Evolutionary conservation across 2,329 filamentous ascomycete species (phyloP), one percentile per base, ranked within the genome.

Genomic region (Metarhizium sp.): DNA sequence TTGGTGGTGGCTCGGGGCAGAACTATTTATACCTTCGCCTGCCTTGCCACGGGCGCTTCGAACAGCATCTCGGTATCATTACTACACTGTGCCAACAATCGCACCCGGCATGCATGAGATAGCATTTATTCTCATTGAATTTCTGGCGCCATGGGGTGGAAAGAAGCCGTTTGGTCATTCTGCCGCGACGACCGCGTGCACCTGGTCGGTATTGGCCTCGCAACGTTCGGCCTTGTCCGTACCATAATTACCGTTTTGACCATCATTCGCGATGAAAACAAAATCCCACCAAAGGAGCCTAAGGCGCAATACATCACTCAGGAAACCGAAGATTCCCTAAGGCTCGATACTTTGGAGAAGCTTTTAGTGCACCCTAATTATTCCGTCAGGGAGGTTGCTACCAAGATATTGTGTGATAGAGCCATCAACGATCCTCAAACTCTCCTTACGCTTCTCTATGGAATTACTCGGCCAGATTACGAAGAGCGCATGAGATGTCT

Each of bases 271-370:
- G 76, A 83, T 62, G 76, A 85, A 53, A 86, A 86, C 59, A 79
- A 85, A 68, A 81, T 94, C 64, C 82, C 82, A 57, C 79, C 82
- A 40, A 66, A 75, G 42, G 80, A 84, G 57, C 83, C 83, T 40
- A 85, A 86, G 66, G 81, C 86, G 52, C 81, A 86, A 61, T 88
- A 88, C 66, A 87, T 90, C 60, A 87, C 84, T 14, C 85, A 90
- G 67, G 83, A 87, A 29, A 88, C 86, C 2, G 87, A 91, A 64
- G 86, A 90, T 64, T 80, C 86, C 2, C 75, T 91, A 46, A 80
- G 84, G 56, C 65, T 84, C 11, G 75, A 78, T 46, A 91, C 88
- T 0, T 74, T 92, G 10, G 75, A 84, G 52, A 86, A 82, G 59
- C 77, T 92, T 4, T 73, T 88, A 13, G 75, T 79, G 52, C 87